Percentiles rank a stretch among this genome's conserved stretches.
These are phyloP conservation scores for Millerago galiae DNA, from an alignment of 805 yeast species.

Conservation along the genomic window DNA sequence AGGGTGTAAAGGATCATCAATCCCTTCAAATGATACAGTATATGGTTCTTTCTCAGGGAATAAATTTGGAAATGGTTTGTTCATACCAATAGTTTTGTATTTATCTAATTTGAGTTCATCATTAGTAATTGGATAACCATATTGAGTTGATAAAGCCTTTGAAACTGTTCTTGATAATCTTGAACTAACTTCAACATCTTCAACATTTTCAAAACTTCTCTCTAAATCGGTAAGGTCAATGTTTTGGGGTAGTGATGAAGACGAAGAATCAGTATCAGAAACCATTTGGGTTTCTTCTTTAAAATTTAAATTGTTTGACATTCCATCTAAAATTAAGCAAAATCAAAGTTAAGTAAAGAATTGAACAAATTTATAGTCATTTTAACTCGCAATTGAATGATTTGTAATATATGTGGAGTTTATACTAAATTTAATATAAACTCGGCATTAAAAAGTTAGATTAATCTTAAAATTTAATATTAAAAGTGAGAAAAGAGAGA, in stretches of 20 bases:
- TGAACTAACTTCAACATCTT: conserved; percentile 5
- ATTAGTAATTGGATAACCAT: neutral
- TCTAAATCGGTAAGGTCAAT: neutral
- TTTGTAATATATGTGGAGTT: no score
- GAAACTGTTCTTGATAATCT: neutral
- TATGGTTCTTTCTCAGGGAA: conserved; percentile 63
- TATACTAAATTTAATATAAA: no score
- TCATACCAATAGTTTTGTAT: conserved; percentile 59
- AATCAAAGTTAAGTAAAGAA: no score
- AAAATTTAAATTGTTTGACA: no score
- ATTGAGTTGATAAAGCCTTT: neutral
- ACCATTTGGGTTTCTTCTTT: neutral
- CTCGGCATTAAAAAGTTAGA: no score
- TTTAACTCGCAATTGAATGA: no score
- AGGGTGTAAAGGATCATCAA: conserved; percentile 73
- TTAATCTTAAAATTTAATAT: no score
- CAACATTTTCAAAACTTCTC: neutral
- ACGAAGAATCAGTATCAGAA: neutral
- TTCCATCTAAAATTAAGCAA: no score
- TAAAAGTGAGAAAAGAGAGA: no score
- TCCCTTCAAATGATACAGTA: conserved; percentile 70
- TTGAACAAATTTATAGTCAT: no score
- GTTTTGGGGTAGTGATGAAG: neutral
- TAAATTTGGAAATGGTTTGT: conserved; percentile 32
- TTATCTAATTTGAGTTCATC: neutral